Percentiles rank a stretch among this genome's conserved stretches.
Conservation (phyloP, 495 filamentous ascomycete genomes). For the Terfezia boudieri region DNA sequence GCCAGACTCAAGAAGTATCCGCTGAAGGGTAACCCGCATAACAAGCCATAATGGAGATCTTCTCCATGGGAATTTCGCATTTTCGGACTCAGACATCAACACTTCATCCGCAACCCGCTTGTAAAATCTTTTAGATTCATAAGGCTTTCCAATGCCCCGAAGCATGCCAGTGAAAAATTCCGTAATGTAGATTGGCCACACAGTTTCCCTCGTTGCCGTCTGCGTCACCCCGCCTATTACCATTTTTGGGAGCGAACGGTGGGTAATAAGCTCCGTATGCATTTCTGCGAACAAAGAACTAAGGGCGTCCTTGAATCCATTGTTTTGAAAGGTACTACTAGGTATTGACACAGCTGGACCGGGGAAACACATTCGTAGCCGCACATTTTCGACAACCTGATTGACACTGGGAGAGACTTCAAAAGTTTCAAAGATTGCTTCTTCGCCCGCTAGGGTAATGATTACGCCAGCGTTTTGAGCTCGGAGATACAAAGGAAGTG, state of each 20-base stretch:
- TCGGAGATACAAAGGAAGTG: too few relatives aligned
- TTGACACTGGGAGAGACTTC: slow-evolving; percentile 31
- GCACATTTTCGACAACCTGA: slow-evolving; percentile 28
- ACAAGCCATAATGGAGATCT: slow-evolving; percentile 38
- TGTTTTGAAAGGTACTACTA: too few relatives aligned
- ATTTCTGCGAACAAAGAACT: slow-evolving; percentile 22
- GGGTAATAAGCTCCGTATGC: slow-evolving; percentile 24
- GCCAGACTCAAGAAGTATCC: too few relatives aligned
- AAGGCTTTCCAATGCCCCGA: slow-evolving; percentile 20
- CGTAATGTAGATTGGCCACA: slow-evolving; percentile 31
- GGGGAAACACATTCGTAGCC: slow-evolving; percentile 33
- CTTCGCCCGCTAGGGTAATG: slow-evolving; percentile 18
- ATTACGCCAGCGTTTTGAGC: slow-evolving; percentile 39
- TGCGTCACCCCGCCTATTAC: background rate
- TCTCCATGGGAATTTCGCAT: slow-evolving; percentile 27
- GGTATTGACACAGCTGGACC: slow-evolving; percentile 26
- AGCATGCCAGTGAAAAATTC: slow-evolving; percentile 31
- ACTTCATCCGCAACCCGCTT: slow-evolving; percentile 43
- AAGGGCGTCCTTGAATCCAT: too few relatives aligned
- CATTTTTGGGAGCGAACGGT: slow-evolving; percentile 17
- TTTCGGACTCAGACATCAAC: slow-evolving; percentile 25
- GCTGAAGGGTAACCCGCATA: slow-evolving; percentile 33
- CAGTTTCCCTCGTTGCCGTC: slow-evolving; percentile 36
- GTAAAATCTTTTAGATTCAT: slow-evolving; percentile 19
- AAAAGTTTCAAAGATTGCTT: slow-evolving; percentile 30